Conservation (phyloP, 2,329 filamentous ascomycete genomes). For the Malbranchea cinnamomea region DNA sequence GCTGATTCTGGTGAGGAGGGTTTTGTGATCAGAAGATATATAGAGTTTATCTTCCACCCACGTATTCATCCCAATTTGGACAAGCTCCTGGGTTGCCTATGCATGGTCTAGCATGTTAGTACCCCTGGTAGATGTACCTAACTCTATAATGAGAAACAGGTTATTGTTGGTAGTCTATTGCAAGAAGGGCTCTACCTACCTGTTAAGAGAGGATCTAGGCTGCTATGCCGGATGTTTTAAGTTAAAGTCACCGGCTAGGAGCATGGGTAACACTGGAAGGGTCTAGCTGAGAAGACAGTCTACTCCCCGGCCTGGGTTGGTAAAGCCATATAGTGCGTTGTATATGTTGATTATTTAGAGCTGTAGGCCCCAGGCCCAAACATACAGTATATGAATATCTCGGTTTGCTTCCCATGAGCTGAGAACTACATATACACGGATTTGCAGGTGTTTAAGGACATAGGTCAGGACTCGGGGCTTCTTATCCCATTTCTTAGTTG, state of each 20-base stretch:
- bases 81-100: background rate
- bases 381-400: background rate
- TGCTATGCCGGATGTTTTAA: slow-evolving; percentile 1
- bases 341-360: slow-evolving; percentile 1
- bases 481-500: slow-evolving; percentile 1
- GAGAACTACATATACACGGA: background rate
- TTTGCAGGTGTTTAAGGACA: slow-evolving; percentile 1
- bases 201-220: background rate
- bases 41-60: background rate
- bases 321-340: background rate
- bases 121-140: background rate
- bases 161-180: background rate
- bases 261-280: background rate
- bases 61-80: background rate
- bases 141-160: background rate
- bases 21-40: slow-evolving; percentile 1
- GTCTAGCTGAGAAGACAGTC: slow-evolving; percentile 1
- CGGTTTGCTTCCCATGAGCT: background rate
- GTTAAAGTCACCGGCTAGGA: slow-evolving; percentile 1
- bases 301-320: background rate
- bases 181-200: background rate
- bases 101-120: slow-evolving; percentile 1
- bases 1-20: slow-evolving; percentile 1
- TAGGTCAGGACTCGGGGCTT: slow-evolving; percentile 2
- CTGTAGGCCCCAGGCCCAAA: background rate